Base-by-base conservation (phyloP, 169 alveolate species). In the Pseudocohnilembus persalinus region DNA sequence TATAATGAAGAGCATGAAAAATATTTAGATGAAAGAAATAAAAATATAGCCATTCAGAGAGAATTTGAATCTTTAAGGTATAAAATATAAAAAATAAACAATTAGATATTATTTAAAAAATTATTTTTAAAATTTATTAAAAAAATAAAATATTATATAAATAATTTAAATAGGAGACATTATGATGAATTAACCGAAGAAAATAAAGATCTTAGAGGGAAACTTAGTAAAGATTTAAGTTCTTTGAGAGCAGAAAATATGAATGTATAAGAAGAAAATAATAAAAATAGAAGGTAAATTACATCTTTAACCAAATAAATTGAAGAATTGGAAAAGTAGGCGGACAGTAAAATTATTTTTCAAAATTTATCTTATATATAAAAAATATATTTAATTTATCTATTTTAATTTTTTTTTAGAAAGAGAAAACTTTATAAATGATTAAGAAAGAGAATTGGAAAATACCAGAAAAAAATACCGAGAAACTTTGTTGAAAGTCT, bases 1-100 rank as follows among this genome's bases (percentile, higher is more conserved):
- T 86, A 86, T 80, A 29, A 86, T 63, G 90, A 86, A 75, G 90
- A 86, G 32, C 85, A 82, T 74, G 90, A 86, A 74, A 86, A 75
- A 30, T 86, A 31, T 80, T 31, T 86, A 49, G 64, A 79, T 28
- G 90, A 86, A 34, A 86, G 90, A 86, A 86, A 86, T 81, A 86
- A 81, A 25, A 74, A 81, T 49, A 79, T 80, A 26, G 33, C 81
- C 20, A 11, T 81, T 27, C 63, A 34, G 80, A 86, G 76, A 16
- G 90, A 86, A 74, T 49, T 74, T 74, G 90, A 86, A 49, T 30
- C 73, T n/a, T 31, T 86, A 27, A 86, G 81, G 68, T 49, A 49
- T 4, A 11, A 11, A 49, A 11, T 11, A 49, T 11, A 49, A 11
- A 11, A 49, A 49, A 11, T 11, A 49, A 49, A 49, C 4, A 4